Conservation (phyloP, 352 stramenopile genomes). For the Phytophthora constricta region DNA sequence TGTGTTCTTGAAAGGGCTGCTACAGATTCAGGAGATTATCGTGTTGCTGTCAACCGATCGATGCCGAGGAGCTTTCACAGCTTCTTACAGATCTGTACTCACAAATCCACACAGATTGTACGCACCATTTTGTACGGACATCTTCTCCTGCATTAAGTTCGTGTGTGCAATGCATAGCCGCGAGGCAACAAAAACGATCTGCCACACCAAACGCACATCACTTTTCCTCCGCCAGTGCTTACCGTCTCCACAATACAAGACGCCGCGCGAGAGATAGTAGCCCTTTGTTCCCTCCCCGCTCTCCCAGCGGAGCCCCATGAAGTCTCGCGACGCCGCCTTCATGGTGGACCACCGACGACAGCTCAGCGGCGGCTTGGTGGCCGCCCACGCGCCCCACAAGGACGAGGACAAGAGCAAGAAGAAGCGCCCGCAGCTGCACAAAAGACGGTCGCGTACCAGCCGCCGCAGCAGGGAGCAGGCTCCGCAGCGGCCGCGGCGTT, state of each 20-base stretch:
- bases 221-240: too few species aligned
- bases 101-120: too few species aligned
- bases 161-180: too few species aligned
- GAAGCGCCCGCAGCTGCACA: slow-evolving; percentile 26
- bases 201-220: too few species aligned
- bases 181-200: too few species aligned
- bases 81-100: too few species aligned
- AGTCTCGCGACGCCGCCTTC: slow-evolving; percentile 46
- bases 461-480: slow-evolving; percentile 1
- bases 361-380: slow-evolving; percentile 19
- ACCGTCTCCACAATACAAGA: slow-evolving; percentile 34
- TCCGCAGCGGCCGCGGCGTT: not conserved
- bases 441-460: slow-evolving; percentile 7
- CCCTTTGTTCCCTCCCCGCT: not conserved
- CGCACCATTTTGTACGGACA: too few species aligned
- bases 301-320: slow-evolving; percentile 28
- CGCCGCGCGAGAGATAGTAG: not conserved
- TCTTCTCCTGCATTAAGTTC: too few species aligned
- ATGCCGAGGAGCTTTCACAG: too few species aligned
- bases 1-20: too few species aligned
- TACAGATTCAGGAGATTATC: too few species aligned
- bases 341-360: slow-evolving; percentile 51
- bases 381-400: slow-evolving; percentile 17
- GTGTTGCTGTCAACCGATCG: too few species aligned
- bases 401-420: slow-evolving; percentile 46